phyloP scores from a whole-genome alignment of 2,329 filamentous ascomycete genomes.

The Diaporthe australafricana region DNA sequence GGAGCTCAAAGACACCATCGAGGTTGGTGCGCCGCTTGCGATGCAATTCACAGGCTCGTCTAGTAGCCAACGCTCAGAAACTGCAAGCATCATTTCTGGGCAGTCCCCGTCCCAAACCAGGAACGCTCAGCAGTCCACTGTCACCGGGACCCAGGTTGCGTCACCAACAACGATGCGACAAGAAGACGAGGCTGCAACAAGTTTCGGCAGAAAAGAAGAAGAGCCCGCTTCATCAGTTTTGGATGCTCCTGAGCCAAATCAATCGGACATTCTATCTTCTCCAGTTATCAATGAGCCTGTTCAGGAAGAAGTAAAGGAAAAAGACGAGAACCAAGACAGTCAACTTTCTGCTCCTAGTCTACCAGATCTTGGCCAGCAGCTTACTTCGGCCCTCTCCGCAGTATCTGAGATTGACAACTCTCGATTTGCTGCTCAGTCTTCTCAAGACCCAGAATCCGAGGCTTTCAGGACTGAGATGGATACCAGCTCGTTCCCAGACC shows the following conservation, averaged over 20 bases:
- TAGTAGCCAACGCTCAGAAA: conserved; percentile 35
- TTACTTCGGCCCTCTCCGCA: not conserved
- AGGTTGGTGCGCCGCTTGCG: conserved; percentile 57
- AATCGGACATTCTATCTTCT: not conserved
- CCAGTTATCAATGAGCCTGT: not conserved
- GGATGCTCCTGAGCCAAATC: not conserved
- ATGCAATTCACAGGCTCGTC: conserved; percentile 33
- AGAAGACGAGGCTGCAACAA: not conserved
- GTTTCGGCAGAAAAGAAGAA: not conserved
- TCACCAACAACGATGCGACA: conserved; percentile 4
- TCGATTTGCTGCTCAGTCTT: conserved; percentile 14
- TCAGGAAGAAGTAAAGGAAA: not conserved
- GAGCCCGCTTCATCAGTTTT: not conserved
- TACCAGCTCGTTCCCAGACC: conserved; percentile 3
- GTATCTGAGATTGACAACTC: not conserved
- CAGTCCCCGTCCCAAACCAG: conserved; percentile 25
- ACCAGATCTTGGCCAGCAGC: conserved; percentile 17
- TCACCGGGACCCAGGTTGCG: conserved; percentile 10
- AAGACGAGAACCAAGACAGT: not conserved
- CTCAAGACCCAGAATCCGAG: conserved; percentile 24
- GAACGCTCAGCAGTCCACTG: not conserved
- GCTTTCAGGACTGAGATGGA: conserved; percentile 3
- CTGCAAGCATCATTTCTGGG: conserved; percentile 33
- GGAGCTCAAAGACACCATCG: conserved; percentile 68
- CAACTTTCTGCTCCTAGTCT: not conserved